These are phyloP conservation scores for Pyrenula aspistea DNA, from an alignment of 495 filamentous ascomycete species.

Conservation along the genomic window DNA sequence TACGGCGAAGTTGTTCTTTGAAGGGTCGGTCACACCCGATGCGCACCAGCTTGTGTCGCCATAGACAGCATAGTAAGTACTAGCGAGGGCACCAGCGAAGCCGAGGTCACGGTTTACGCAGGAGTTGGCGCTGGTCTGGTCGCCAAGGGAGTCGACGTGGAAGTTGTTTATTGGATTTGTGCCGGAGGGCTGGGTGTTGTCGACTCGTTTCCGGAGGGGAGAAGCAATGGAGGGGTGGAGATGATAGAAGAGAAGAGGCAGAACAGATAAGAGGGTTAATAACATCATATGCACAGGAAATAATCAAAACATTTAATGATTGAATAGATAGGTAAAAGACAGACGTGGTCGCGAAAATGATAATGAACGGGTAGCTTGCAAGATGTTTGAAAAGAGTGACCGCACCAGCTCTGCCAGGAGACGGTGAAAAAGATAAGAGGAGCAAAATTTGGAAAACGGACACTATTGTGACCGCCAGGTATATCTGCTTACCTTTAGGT, in stretches of 20 bases:
- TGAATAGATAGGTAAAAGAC: no score
- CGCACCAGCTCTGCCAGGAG: neutral
- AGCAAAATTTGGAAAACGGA: neutral
- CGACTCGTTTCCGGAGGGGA: constrained; percentile 1
- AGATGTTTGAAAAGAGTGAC: neutral
- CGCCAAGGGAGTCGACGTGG: constrained; percentile 15
- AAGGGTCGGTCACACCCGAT: constrained; percentile 14
- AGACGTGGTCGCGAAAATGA: no score
- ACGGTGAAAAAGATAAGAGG: neutral
- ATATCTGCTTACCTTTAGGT: no score
- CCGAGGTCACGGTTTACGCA: constrained; percentile 26
- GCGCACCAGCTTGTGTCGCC: constrained; percentile 25
- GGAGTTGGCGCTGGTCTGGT: constrained; percentile 21
- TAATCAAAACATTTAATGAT: no score
- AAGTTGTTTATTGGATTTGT: constrained; percentile 14
- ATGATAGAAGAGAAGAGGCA: neutral
- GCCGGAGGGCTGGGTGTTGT: constrained; percentile 22
- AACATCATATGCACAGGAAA: no score
- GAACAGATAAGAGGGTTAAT: neutral
- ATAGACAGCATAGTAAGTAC: constrained; percentile 24
- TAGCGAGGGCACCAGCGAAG: constrained; percentile 21
- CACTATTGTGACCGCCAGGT: neutral
- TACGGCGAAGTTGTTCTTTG: constrained; percentile 7
- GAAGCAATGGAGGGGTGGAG: neutral
- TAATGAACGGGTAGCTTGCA: no score